Evolutionary conservation across 2,329 filamentous ascomycete genomes (phyloP).

Genomic region (Clonostachys solani): DNA sequence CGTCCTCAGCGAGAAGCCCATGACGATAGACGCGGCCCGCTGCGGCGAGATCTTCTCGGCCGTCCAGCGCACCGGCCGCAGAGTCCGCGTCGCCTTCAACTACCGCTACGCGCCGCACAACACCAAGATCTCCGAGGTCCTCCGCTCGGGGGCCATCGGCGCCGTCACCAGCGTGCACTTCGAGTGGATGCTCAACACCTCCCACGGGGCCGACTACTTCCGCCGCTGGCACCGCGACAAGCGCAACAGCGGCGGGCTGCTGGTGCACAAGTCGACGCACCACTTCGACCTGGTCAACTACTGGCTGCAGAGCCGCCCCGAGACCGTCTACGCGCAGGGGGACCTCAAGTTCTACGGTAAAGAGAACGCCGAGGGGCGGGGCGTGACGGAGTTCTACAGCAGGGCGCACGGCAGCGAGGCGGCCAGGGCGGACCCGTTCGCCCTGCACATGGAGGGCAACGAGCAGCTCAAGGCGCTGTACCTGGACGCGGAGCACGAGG

Average conservation of each 20-base stretch:
- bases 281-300: constrained; percentile 63
- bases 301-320: constrained; percentile 51
- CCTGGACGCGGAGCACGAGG: constrained; percentile 59
- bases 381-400: constrained; percentile 41
- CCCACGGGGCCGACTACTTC: constrained; percentile 59
- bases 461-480: constrained; percentile 54
- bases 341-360: constrained; percentile 56
- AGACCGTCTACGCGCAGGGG: constrained; percentile 53
- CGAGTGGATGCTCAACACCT: constrained; percentile 60
- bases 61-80: constrained; percentile 40
- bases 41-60: constrained; percentile 49
- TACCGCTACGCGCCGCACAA: constrained; percentile 64
- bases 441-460: constrained; percentile 48
- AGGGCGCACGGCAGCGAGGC: constrained; percentile 44
- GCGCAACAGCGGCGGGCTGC: constrained; percentile 52
- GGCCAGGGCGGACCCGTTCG: constrained; percentile 52
- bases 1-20: constrained; percentile 61
- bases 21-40: constrained; percentile 56
- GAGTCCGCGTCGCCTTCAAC: constrained; percentile 58
- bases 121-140: constrained; percentile 51
- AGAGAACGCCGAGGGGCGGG: constrained; percentile 54
- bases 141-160: constrained; percentile 51
- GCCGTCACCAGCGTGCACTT: constrained; percentile 54
- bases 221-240: constrained; percentile 60
- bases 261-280: constrained; percentile 60